Percentiles rank a stretch among this genome's conserved stretches.
Conservation (phyloP, 208 protist species). For the Acanthamoeba royreba region DNA sequence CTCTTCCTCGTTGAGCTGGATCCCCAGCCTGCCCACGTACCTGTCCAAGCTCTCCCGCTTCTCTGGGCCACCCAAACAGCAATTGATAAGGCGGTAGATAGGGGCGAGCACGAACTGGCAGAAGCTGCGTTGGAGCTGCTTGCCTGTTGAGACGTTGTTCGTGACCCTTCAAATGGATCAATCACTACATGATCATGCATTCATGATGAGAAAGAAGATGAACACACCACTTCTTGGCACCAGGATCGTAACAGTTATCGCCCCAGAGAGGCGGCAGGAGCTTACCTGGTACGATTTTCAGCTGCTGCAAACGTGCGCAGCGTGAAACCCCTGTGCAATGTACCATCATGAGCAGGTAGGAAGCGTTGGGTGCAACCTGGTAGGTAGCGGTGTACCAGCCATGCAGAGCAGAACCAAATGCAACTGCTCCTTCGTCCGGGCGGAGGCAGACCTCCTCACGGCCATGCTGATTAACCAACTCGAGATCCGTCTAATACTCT, state of each 20-base stretch:
- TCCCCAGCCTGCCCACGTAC: conserved; percentile 90
- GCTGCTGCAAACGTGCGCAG: conserved; percentile 95
- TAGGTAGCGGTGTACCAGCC: conserved; percentile 78
- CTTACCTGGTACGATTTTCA: conserved; percentile 81
- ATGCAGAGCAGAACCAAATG: conserved; percentile 98
- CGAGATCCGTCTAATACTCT: conserved; percentile 84
- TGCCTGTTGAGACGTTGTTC: conserved; percentile 49
- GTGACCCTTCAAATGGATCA: not conserved
- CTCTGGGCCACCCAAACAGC: conserved; percentile 87
- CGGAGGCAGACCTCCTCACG: conserved; percentile 91
- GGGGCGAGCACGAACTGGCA: conserved; percentile 97
- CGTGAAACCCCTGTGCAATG: conserved; percentile 92
- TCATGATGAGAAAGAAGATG: no score
- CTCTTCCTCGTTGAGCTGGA: conserved; percentile 91
- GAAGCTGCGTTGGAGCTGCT: conserved; percentile 86
- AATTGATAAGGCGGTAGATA: conserved; percentile 94
- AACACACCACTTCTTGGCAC: conserved; percentile 88
- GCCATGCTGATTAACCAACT: conserved; percentile 94
- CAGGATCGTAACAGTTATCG: conserved; percentile 96
- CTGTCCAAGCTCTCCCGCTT: conserved; percentile 91
- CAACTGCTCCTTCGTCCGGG: conserved; percentile 92
- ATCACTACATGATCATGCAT: no score
- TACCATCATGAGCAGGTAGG: not conserved
- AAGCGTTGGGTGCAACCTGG: not conserved
- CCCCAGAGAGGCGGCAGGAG: conserved; percentile 95